Conservation (phyloP, 495 filamentous ascomycete genomes). For the Penicillium nucicola region DNA sequence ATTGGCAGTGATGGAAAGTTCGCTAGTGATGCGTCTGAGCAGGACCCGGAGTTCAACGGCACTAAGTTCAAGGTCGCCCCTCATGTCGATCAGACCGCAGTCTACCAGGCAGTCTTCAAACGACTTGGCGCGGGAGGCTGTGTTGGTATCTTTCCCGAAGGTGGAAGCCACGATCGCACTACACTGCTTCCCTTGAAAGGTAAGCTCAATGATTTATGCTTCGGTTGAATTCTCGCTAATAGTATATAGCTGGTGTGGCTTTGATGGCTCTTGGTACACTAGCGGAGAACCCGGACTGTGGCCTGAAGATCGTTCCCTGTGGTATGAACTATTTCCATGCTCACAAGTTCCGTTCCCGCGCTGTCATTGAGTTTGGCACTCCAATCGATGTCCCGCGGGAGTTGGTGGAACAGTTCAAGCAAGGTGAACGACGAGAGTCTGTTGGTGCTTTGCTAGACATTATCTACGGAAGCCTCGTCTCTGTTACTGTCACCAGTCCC, state of each 20-base stretch:
- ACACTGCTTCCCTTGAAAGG: conserved; percentile 90
- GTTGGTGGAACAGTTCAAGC: conserved; percentile 80
- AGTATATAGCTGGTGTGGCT: conserved; percentile 76
- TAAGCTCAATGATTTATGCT: conserved; percentile 20
- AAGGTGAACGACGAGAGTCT: conserved; percentile 77
- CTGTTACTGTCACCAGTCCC: conserved; percentile 89
- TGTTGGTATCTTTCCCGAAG: conserved; percentile 96
- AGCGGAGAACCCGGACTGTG: conserved; percentile 82
- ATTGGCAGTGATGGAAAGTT: conserved; percentile 56
- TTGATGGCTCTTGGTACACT: conserved; percentile 96
- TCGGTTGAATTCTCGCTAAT: conserved; percentile 1
- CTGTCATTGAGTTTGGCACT: conserved; percentile 92
- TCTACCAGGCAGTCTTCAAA: conserved; percentile 90
- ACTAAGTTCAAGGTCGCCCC: conserved; percentile 83
- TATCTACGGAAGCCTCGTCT: conserved; percentile 77
- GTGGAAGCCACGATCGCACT: conserved; percentile 93
- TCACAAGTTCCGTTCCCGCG: conserved; percentile 96
- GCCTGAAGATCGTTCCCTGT: conserved; percentile 97
- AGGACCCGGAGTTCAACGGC: conserved; percentile 59
- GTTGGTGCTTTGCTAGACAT: conserved; percentile 78
- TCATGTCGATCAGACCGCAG: conserved; percentile 88
- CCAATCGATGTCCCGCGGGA: conserved; percentile 80
- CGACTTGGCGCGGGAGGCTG: conserved; percentile 79
- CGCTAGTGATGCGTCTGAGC: conserved; percentile 46
- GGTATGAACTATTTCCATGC: conserved; percentile 99